Base-by-base conservation (phyloP, 495 filamentous ascomycete species). In the Lasiosphaeris hirsuta region DNA sequence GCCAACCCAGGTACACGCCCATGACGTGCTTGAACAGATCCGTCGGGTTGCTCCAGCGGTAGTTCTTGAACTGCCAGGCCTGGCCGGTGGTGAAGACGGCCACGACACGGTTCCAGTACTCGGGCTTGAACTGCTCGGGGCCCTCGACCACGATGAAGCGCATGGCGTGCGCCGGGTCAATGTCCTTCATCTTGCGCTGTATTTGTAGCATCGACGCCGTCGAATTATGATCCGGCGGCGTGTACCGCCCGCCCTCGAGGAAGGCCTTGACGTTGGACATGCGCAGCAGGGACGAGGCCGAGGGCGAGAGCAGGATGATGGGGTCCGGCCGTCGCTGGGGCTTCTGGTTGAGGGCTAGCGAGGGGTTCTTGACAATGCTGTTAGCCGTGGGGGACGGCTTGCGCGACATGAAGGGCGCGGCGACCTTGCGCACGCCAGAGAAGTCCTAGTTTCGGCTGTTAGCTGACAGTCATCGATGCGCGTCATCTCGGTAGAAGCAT, bases 1-100 rank as follows among this genome's bases (percentile, higher is more conserved):
- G 80, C 90, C 90, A 97, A 3, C 94, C 94, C 23, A 97, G 85
- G 67, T 93, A 95, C 42, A 97, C 76, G 47, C 94, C 94, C 11
- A 88, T 78, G 15, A 89, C 86, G 61, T 96, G 88, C 58, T 84
- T 81, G 74, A 99, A 99, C 34, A 99, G 79, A 59, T 97, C 94
- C 3, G 83, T 75, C 4, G 95, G 90, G 23, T 90, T 84, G 57
- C 87, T 86, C 92, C 94, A 97, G 75, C 94, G 95, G 81, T 97
- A 99, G 45, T 85, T 87, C 74, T 96, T 96, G 75, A 97, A 99
- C 72, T 99, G 94, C 94, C 94, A 99, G 10, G 88, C 86, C 72
- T 99, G 94, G 18, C 94, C 94, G 8, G 94, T 99, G 0, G 94
- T 99, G 74, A 99, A 99, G 44, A 99, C 91, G 8, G 90, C 95